Evolutionary conservation across 2,329 filamentous ascomycete genomes (phyloP).

Genomic region (Venturia pyrina): DNA sequence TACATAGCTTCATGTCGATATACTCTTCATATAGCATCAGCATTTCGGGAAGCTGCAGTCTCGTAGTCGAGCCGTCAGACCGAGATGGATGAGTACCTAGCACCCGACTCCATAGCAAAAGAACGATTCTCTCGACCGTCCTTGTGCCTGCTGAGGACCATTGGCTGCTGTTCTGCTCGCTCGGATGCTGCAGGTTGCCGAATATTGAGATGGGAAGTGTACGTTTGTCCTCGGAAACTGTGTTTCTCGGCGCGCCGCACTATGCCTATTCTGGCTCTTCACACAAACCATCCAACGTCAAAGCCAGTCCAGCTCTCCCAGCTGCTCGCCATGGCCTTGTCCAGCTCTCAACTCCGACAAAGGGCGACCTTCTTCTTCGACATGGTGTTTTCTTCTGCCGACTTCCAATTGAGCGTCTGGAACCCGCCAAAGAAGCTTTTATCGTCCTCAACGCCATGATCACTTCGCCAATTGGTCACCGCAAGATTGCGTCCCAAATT

Average conservation of each 20-base stretch:
- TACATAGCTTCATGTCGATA: conserved; percentile 60
- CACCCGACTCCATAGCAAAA: conserved; percentile 65
- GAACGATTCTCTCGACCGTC: conserved; percentile 18
- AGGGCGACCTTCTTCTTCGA: neutral
- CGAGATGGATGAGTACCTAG: conserved; percentile 51
- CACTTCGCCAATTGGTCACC: neutral
- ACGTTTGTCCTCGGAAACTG: conserved; percentile 3
- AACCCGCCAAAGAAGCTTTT: neutral
- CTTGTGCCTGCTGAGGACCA: conserved; percentile 3
- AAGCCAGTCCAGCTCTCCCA: neutral
- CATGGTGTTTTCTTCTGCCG: neutral
- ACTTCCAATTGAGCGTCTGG: neutral
- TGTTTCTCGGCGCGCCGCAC: neutral
- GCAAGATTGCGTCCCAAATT: neutral
- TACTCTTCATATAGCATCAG: conserved; percentile 54
- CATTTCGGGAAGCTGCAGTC: conserved; percentile 20
- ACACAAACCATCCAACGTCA: neutral
- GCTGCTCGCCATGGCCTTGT: neutral
- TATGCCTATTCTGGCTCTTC: neutral
- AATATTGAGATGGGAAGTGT: neutral
- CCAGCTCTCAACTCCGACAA: neutral
- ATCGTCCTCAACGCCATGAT: neutral
- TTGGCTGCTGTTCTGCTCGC: neutral
- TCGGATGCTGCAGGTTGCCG: conserved; percentile 1
- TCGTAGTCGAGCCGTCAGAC: conserved; percentile 23